A percentile compares a stretch with the other conserved stretches of the same genome.
phyloP scores from a whole-genome alignment of 2,329 filamentous ascomycete species.

The Raffaelea arxii region DNA sequence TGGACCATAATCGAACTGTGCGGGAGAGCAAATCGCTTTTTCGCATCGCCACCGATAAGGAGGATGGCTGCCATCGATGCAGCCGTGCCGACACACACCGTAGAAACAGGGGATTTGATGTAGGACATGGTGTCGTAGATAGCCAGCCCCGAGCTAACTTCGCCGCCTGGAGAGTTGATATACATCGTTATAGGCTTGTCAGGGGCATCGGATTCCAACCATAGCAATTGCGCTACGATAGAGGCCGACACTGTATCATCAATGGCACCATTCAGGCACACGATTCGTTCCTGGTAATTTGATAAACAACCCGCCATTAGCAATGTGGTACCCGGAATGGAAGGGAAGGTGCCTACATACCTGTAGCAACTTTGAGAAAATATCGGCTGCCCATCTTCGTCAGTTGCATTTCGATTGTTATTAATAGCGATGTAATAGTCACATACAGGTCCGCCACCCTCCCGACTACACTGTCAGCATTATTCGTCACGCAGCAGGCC shows the following conservation, averaged over 20 bases:
- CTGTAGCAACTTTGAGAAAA: slow-evolving; percentile 72
- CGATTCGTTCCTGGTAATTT: slow-evolving; percentile 65
- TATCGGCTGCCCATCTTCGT: slow-evolving; percentile 49
- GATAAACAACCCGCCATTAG: neutral
- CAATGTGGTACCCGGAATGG: neutral
- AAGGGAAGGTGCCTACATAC: slow-evolving; percentile 27
- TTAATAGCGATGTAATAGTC: slow-evolving; percentile 12
- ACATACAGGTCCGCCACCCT: slow-evolving; percentile 69
- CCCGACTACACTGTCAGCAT: slow-evolving; percentile 46
- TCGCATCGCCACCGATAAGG: slow-evolving; percentile 73
- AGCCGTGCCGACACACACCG: slow-evolving; percentile 89
- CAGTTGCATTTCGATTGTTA: slow-evolving; percentile 8
- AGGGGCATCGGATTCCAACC: slow-evolving; percentile 93
- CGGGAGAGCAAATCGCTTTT: slow-evolving; percentile 81
- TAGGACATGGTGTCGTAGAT: slow-evolving; percentile 99
- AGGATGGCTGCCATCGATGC: slow-evolving; percentile 91
- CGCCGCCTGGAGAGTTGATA: slow-evolving; percentile 93
- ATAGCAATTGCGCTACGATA: slow-evolving; percentile 91
- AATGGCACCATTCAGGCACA: slow-evolving; percentile 86
- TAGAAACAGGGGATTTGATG: slow-evolving; percentile 85
- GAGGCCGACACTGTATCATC: slow-evolving; percentile 87
- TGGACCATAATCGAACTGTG: slow-evolving; percentile 96
- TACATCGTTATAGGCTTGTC: slow-evolving; percentile 95
- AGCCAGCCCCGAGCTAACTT: slow-evolving; percentile 75
- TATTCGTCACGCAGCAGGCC: neutral